Base-by-base conservation (phyloP, 345 rosid species). In the Corchorus olitorius region DNA sequence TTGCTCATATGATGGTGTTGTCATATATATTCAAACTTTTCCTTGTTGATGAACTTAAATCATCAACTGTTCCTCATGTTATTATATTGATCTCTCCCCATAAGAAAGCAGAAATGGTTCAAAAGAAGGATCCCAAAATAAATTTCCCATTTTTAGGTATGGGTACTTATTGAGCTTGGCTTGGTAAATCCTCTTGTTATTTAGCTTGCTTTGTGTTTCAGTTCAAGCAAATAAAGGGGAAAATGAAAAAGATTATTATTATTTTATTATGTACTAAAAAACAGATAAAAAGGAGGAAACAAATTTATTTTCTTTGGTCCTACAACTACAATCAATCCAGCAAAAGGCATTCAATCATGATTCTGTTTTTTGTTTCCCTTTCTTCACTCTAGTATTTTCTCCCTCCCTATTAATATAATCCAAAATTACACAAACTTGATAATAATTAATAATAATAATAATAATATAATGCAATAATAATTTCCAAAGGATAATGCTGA, bases 311-410 rank as follows among this genome's bases (percentile, higher is more conserved):
- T 34, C 15, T 27, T 8, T 52, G 59, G 46, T 10, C 73, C 60
- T 70, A 22, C 58, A 49, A 8, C 19, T 14, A 62, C 17, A 33
- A 33, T n/a, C 71, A 12, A 0, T 4, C 15, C 37, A 12, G n/a
- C 71, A 50, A 37, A 71, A 37, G 19, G 50, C n/a, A 22, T 54
- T 6, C 74, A 37, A 71, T 37, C 74, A 39, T 56, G 61, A 8
- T n/a, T 56, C 27, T 8, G 61, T 15, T 63, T 15, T 63, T 15
- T 4, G 41, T 33, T 27, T 33, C 43, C 6, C 43, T 6, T 3
- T 0, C 3, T 55, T 55, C 20, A 55, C 8, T 55, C 20, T 55
- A 16, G 22, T 16, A 19, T 34, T 39, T 35, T 63, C 46, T 33
- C 0, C 66, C 1, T 33, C 4, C 34, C 50, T 34, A 10, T 43